These are phyloP conservation scores for Salvia sclarea DNA, from an alignment of 305 asterid genomes.

Conservation along the genomic window DNA sequence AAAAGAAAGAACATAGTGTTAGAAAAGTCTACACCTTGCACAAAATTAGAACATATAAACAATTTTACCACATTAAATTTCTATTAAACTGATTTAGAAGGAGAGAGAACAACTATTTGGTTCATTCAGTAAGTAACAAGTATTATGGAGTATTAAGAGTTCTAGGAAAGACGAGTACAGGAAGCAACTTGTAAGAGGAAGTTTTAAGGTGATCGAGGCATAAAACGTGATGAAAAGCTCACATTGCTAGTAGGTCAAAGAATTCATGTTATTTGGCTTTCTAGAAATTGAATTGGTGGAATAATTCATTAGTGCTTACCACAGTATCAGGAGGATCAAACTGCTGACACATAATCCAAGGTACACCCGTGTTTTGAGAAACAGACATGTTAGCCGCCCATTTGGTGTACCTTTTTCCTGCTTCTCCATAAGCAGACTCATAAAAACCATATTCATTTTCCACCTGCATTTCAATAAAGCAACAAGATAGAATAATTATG, in stretches of 20 bases:
- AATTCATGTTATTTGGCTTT: conserved; percentile 9
- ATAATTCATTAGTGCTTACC: conserved; percentile 45
- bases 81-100: background rate
- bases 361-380: conserved; percentile 84
- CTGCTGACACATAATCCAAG: conserved; percentile 97
- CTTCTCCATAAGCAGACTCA: conserved; percentile 86
- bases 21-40: conserved; percentile 28
- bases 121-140: background rate
- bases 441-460: conserved; percentile 93
- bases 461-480: conserved; percentile 52
- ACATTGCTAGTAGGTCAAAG: background rate
- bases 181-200: background rate
- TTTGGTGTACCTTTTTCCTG: conserved; percentile 76
- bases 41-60: conserved; percentile 19
- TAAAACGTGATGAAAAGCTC: conserved; percentile 6
- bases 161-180: background rate
- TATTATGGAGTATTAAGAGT: background rate
- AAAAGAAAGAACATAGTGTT: conserved; percentile 35
- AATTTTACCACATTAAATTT: conserved; percentile 11
- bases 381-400: conserved; percentile 95
- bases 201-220: conserved; percentile 10
- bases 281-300: conserved; percentile 1
- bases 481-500: background rate
- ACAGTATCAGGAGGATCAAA: conserved; percentile 80
- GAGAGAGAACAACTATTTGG: conserved; percentile 3